Conservation (phyloP, 2,329 filamentous ascomycete genomes). For the Penicillium sp. region DNA sequence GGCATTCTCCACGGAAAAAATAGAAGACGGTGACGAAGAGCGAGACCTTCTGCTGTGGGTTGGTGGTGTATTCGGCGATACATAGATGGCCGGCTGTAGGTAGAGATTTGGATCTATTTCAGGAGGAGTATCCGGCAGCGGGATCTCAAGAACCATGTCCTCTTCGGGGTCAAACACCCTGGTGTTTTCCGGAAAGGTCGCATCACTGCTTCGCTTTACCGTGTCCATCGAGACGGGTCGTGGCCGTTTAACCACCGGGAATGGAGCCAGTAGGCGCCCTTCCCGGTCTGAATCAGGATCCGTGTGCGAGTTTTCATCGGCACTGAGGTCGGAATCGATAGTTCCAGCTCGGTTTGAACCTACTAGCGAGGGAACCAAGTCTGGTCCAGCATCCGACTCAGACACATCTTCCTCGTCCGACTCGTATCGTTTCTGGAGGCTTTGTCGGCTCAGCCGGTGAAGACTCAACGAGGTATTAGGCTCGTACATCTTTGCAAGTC, state of each 20-base stretch:
- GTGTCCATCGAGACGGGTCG: constrained; percentile 38
- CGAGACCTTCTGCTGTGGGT: constrained; percentile 20
- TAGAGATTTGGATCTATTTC: constrained; percentile 30
- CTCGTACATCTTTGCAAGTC: constrained; percentile 29
- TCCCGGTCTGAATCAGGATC: constrained; percentile 26
- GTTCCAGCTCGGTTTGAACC: constrained; percentile 26
- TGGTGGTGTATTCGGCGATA: constrained; percentile 24
- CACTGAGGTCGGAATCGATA: constrained; percentile 33
- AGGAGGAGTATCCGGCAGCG: constrained; percentile 29
- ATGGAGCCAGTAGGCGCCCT: constrained; percentile 22
- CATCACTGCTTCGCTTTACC: constrained; percentile 34
- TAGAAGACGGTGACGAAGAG: constrained; percentile 29
- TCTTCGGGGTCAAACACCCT: constrained; percentile 35
- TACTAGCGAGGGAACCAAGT: constrained; percentile 33
- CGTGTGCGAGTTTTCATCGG: constrained; percentile 28
- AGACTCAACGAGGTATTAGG: constrained; percentile 27
- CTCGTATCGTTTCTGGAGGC: constrained; percentile 36
- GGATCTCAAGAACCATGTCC: constrained; percentile 34
- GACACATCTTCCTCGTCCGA: constrained; percentile 42
- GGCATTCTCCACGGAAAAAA: constrained; percentile 32
- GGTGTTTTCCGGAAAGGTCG: constrained; percentile 32
- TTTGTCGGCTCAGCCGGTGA: constrained; percentile 32
- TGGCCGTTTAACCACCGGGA: constrained; percentile 23
- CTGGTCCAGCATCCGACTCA: constrained; percentile 36
- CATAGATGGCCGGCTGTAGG: constrained; percentile 31